Percentiles rank a stretch among this genome's conserved stretches.
Evolutionary conservation across 2,329 filamentous ascomycete species (phyloP).

Genomic region (Ceratocystis albifundus): DNA sequence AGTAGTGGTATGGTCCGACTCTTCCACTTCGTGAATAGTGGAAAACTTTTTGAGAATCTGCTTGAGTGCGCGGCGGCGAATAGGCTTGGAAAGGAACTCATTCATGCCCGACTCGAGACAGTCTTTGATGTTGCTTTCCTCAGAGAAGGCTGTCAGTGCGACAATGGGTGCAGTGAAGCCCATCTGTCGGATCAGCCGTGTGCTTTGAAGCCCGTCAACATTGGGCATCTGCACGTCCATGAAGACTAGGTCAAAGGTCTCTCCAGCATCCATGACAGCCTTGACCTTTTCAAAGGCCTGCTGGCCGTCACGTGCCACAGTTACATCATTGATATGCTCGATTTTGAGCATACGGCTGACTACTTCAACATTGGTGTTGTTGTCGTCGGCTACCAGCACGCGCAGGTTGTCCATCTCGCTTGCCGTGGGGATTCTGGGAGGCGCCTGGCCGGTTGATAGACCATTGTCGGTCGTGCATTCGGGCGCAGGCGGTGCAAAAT

Average conservation of each 20-base stretch:
- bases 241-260: conserved; percentile 75
- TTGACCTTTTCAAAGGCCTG: conserved; percentile 82
- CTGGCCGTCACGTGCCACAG: conserved; percentile 73
- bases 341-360: conserved; percentile 57
- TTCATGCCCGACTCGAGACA: conserved; percentile 87
- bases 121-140: conserved; percentile 78
- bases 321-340: conserved; percentile 75
- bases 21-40: conserved; percentile 56
- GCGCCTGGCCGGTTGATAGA: neutral
- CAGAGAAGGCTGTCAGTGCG: conserved; percentile 77
- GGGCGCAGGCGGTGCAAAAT: conserved; percentile 45
- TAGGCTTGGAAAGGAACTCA: conserved; percentile 68
- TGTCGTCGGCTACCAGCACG: conserved; percentile 72
- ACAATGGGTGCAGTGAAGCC: conserved; percentile 84
- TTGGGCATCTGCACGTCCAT: conserved; percentile 98
- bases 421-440: conserved; percentile 46
- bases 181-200: conserved; percentile 70
- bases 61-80: conserved; percentile 72
- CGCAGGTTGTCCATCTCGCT: conserved; percentile 51
- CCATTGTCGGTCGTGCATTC: conserved; percentile 24
- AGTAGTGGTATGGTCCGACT: conserved; percentile 1
- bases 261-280: conserved; percentile 60
- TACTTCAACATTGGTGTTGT: conserved; percentile 47
- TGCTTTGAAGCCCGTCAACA: conserved; percentile 77
- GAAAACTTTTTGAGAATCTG: conserved; percentile 75